phyloP scores from a whole-genome alignment of 805 yeast genomes.

The Kodamaea neixiangensis region DNA sequence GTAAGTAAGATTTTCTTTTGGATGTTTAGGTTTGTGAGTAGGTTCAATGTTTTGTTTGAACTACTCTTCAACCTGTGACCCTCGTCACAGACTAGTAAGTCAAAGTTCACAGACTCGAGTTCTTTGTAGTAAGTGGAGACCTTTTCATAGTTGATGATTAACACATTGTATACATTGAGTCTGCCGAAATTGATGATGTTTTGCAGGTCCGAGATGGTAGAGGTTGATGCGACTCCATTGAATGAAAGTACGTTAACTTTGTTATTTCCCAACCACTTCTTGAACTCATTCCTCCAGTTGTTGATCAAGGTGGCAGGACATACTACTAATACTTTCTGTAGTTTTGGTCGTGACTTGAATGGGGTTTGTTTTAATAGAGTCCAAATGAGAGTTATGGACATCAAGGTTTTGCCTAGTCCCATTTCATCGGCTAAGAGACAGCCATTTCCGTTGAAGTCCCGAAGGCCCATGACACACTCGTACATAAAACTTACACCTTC shows the following conservation, averaged over 20 bases:
- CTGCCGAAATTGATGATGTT: constrained; percentile 62
- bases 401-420: constrained; percentile 89
- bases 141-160: constrained; percentile 88
- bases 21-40: constrained; percentile 56
- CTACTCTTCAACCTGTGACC: constrained; percentile 87
- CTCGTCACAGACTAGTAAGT: constrained; percentile 87
- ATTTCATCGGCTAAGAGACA: constrained; percentile 93
- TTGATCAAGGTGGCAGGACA: constrained; percentile 89
- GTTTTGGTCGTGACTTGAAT: constrained; percentile 49
- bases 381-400: constrained; percentile 83
- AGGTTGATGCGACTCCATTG: constrained; percentile 48
- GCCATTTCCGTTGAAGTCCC: constrained; percentile 56
- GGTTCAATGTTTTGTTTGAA: constrained; percentile 68
- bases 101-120: constrained; percentile 50
- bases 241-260: constrained; percentile 67
- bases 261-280: constrained; percentile 78
- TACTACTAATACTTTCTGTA: constrained; percentile 69
- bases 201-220: constrained; percentile 54
- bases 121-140: constrained; percentile 56
- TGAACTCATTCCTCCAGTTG: constrained; percentile 88
- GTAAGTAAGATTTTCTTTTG: constrained; percentile 65
- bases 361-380: constrained; percentile 54
- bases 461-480: constrained; percentile 76
- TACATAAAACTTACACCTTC: constrained; percentile 84
- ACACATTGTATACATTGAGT: constrained; percentile 75